These are phyloP conservation scores for Acacia concinna DNA, from an alignment of 331 rosid genomes.

Conservation along the genomic window DNA sequence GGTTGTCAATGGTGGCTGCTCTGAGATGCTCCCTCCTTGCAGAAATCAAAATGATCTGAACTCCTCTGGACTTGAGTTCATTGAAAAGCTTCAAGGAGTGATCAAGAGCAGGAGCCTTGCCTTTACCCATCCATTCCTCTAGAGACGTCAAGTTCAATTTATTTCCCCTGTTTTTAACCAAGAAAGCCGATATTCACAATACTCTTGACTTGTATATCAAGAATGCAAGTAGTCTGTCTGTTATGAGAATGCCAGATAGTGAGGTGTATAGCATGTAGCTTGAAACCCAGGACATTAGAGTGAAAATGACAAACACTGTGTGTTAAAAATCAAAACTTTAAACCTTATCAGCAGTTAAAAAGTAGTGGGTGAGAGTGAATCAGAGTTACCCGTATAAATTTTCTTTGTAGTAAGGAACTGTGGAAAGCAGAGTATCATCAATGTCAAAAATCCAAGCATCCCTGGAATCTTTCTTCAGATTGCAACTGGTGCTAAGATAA, in stretches of 20 bases:
- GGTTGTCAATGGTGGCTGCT: conserved; percentile 69
- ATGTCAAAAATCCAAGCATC: conserved; percentile 81
- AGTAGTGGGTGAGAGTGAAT: not conserved
- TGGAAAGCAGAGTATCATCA: conserved; percentile 68
- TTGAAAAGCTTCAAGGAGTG: conserved; percentile 65
- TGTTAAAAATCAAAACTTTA: not conserved
- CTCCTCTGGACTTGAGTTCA: conserved; percentile 55
- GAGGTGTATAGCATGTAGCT: not conserved
- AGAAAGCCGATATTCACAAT: conserved; percentile 5
- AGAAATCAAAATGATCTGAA: conserved; percentile 62
- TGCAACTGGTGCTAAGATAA: conserved; percentile 56
- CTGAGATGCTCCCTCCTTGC: conserved; percentile 68
- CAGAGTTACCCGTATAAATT: conserved; percentile 45
- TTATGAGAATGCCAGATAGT: no score
- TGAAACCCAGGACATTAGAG: not conserved
- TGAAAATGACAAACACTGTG: not conserved
- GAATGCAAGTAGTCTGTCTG: not conserved
- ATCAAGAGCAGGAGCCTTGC: conserved; percentile 69
- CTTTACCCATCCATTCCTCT: conserved; percentile 64
- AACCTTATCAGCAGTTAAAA: not conserved
- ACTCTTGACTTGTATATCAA: not conserved
- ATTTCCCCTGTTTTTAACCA: conserved; percentile 46
- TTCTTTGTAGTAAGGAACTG: conserved; percentile 60
- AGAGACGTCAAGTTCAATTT: conserved; percentile 54
- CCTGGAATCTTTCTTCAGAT: conserved; percentile 53